These are phyloP conservation scores for Entomortierella beljakovae DNA, from an alignment of 192 early-diverging fungal species.

Conservation along the genomic window DNA sequence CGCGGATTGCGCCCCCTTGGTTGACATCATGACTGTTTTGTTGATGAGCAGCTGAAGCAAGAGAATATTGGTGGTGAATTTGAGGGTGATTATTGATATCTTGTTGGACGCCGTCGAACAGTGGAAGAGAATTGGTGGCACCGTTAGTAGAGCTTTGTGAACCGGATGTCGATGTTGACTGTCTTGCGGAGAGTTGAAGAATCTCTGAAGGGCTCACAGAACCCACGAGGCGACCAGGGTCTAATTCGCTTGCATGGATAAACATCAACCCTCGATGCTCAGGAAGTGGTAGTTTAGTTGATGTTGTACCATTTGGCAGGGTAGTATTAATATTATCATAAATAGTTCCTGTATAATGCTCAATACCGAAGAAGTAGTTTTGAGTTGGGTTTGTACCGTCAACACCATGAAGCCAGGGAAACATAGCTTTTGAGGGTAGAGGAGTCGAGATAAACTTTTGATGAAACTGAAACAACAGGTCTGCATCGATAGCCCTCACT, in stretches of 20 bases:
- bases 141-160: not conserved
- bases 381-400: constrained; percentile 60
- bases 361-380: constrained; percentile 67
- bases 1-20: constrained; percentile 15
- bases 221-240: constrained; percentile 56
- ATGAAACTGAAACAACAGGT: constrained; percentile 55
- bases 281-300: constrained; percentile 35
- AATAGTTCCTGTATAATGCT: constrained; percentile 21
- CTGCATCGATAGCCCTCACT: constrained; percentile 53
- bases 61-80: constrained; percentile 30
- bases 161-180: not conserved
- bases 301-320: not conserved
- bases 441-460: constrained; percentile 56
- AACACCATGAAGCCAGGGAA: constrained; percentile 73
- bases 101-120: not conserved
- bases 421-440: constrained; percentile 63
- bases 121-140: not conserved
- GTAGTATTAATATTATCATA: not conserved
- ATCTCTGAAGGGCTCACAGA: constrained; percentile 63
- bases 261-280: constrained; percentile 55
- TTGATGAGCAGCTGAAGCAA: not conserved
- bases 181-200: constrained; percentile 29
- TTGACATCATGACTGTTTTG: constrained; percentile 6
- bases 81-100: constrained; percentile 54
- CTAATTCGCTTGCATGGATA: constrained; percentile 47